Evolutionary conservation across 2,329 filamentous ascomycete genomes (phyloP).

Genomic region (Fusarium austroafricanum): DNA sequence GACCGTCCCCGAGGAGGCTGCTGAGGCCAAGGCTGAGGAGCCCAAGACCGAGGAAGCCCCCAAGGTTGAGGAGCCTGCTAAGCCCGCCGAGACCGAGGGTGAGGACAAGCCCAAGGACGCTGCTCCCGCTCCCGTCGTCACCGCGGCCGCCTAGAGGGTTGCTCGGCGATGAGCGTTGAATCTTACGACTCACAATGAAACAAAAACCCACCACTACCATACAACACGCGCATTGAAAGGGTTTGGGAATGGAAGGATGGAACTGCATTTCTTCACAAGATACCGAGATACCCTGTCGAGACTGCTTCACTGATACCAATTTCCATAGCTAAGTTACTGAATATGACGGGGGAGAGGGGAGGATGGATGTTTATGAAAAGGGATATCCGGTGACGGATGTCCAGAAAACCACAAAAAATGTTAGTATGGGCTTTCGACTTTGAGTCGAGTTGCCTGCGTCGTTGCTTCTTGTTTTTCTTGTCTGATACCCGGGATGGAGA

Average conservation of each 20-base stretch:
- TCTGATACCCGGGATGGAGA: slow-evolving; percentile 57
- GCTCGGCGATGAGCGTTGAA: slow-evolving; percentile 42
- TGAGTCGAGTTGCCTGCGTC: slow-evolving; percentile 36
- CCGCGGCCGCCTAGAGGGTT: slow-evolving; percentile 62
- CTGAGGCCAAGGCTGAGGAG: slow-evolving; percentile 53
- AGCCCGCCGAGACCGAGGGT: slow-evolving; percentile 52
- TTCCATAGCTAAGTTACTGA: slow-evolving; percentile 49
- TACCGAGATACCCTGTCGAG: slow-evolving; percentile 67
- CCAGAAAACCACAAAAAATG: slow-evolving; percentile 37
- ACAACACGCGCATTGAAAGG: slow-evolving; percentile 53
- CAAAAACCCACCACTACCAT: slow-evolving; percentile 38
- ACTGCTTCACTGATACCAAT: slow-evolving; percentile 60
- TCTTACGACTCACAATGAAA: slow-evolving; percentile 44
- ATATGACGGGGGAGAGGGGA: slow-evolving; percentile 32
- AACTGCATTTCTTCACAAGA: slow-evolving; percentile 66
- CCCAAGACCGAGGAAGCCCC: slow-evolving; percentile 48
- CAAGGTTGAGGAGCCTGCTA: slow-evolving; percentile 68
- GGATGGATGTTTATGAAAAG: slow-evolving; percentile 38
- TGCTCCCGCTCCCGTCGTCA: slow-evolving; percentile 59
- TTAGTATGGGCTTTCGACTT: slow-evolving; percentile 32
- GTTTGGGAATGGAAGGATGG: slow-evolving; percentile 61
- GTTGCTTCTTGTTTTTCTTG: slow-evolving; percentile 48
- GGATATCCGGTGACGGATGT: slow-evolving; percentile 27
- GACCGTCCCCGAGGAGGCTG: slow-evolving; percentile 55
- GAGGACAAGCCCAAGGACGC: slow-evolving; percentile 57